Conservation (phyloP, 345 rosid species). For the Salix exigua region DNA sequence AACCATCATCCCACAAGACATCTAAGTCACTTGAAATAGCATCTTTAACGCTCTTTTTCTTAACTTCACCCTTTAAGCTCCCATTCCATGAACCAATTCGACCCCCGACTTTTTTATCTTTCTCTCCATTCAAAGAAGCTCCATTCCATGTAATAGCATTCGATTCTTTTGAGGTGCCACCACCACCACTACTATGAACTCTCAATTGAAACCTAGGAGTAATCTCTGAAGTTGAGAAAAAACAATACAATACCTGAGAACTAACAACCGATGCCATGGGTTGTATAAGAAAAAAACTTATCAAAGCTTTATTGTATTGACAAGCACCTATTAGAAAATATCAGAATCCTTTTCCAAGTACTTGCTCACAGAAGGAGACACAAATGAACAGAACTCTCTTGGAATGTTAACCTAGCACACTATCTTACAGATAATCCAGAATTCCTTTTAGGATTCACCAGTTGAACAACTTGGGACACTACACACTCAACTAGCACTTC, state of each 20-base stretch:
- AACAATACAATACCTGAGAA: conserved; percentile 25
- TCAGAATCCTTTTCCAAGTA: background rate
- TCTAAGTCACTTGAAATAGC: conserved; percentile 39
- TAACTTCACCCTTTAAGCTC: conserved; percentile 20
- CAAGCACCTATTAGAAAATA: background rate
- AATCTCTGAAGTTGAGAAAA: conserved; percentile 17
- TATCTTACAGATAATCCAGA: background rate
- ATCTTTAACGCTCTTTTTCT: conserved; percentile 28
- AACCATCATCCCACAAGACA: conserved; percentile 87
- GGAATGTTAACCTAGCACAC: background rate
- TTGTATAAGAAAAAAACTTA: background rate
- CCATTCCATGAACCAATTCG: conserved; percentile 33
- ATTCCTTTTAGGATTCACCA: background rate
- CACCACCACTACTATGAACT: conserved; percentile 38
- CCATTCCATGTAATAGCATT: conserved; percentile 23
- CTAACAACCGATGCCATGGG: conserved; percentile 34
- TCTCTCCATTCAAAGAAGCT: conserved; percentile 25
- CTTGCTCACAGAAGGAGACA: background rate
- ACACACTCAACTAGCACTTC: background rate
- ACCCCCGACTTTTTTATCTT: conserved; percentile 19
- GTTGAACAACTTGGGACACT: background rate
- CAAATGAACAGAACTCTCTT: background rate
- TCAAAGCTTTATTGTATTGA: background rate
- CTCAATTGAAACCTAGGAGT: conserved; percentile 37
- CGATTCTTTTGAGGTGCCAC: conserved; percentile 25